Evolutionary conservation across 2,329 filamentous ascomycete genomes (phyloP), one percentile per base, ranked within the genome.

Genomic region (Talaromyces atroroseus): DNA sequence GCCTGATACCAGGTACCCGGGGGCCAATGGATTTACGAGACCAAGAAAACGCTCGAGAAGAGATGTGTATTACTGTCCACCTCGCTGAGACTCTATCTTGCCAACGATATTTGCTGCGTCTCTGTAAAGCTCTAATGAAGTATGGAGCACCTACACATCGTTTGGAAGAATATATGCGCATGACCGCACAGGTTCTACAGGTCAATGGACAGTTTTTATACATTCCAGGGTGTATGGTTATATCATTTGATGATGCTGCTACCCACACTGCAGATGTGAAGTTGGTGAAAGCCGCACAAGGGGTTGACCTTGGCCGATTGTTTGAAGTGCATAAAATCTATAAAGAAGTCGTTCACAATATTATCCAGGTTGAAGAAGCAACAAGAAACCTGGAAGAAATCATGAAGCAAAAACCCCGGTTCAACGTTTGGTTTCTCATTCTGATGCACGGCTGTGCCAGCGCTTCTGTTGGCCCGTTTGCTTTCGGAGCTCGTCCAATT

Each of bases 111-210:
- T 80, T 96, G 12, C 80, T 92, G 58, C 91, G 89, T 70, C 82
- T 97, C 45, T 96, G 92, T 67, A 84, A 86, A 45, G 90, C 90
- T 1, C 76, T 97, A 56, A 96, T 97, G 91, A 81, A 86, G 68
- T 96, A 90, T 61, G 92, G 92, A 23, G 92, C 92, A 0, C 92
- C 92, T 2, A 96, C 92, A 0, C 92, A 97, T 73, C 85, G 92
- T 23, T 77, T 97, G 24, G 92, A 97, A 73, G 78, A 96, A 68
- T 96, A 96, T 71, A 87, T 97, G 83, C 86, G 82, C 62, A 95
- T 92, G 89, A 91, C 89, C 6, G 87, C 92, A 1, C 83, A 89
- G 6, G 89, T 95, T 2, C 80, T 97, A 44, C 89, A 92, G 71
- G 92, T 96, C 26, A 88, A 95, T 60, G 88, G 88, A 14, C 90